Evolutionary conservation across 352 stramenopile genomes (phyloP).

Genomic region (Pythium phragmiticola): DNA sequence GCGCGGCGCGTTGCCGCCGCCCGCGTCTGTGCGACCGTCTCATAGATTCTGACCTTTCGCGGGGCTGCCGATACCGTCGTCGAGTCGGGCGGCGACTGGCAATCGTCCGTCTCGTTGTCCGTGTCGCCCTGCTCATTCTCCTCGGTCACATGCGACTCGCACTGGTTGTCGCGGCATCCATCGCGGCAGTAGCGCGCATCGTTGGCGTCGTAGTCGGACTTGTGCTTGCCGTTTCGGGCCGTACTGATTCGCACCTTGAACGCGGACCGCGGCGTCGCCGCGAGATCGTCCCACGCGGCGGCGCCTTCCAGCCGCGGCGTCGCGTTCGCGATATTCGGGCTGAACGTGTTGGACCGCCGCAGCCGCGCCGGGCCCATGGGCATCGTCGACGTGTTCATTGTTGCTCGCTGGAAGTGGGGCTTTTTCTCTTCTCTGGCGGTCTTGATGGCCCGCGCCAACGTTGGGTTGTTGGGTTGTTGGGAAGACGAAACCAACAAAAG

Average conservation of each 20-base stretch:
- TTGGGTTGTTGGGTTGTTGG: too few species aligned
- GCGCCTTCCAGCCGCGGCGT: background rate
- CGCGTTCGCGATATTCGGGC: background rate
- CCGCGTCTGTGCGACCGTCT: background rate
- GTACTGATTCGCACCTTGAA: constrained; percentile 9
- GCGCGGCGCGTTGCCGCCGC: background rate
- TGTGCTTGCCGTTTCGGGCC: background rate
- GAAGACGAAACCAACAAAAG: too few species aligned
- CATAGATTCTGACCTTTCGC: constrained; percentile 14
- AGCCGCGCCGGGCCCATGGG: constrained; percentile 3
- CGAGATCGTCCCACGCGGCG: constrained; percentile 5
- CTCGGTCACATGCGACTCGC: constrained; percentile 4
- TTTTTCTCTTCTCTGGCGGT: background rate
- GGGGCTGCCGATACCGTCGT: constrained; percentile 13
- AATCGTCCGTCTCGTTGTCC: constrained; percentile 20
- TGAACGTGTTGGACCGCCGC: constrained; percentile 24
- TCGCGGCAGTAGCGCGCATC: constrained; percentile 3
- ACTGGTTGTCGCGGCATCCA: constrained; percentile 1
- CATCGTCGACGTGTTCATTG: background rate
- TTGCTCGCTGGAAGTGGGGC: background rate
- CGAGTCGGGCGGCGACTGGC: constrained; percentile 9
- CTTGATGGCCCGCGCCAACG: too few species aligned
- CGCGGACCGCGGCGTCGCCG: background rate
- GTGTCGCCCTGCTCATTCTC: constrained; percentile 1
- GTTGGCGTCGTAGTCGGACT: constrained; percentile 26